Base-by-base conservation (phyloP, 257 asterid genomes). In the Scutellaria galericulata region DNA sequence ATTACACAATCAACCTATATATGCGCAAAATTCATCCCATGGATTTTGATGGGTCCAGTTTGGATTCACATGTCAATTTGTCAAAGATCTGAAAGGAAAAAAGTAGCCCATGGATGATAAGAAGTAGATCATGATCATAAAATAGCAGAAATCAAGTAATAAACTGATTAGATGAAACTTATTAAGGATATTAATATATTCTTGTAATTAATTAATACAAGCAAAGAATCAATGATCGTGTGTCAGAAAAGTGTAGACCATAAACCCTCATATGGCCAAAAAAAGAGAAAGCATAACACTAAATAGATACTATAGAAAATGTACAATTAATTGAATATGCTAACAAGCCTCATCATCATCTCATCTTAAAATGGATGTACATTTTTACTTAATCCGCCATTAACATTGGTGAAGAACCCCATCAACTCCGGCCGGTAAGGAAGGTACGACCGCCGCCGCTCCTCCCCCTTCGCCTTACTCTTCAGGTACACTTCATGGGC, bases 341-440 rank as follows among this genome's bases (percentile, higher is more conserved):
- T 50, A 24, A 48, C 56, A 44, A 50, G 9, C 75, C 66, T 55
- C 37, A 31, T 31, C 5, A 31, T 31, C 37, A 24, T 37, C 7
- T 3, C 1, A 7, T 20, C 22, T 77, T 54, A 95, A 69, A 82
- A 95, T 66, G 98, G 99, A 53, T 95, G 98, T 1, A 95, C 91
- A 69, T 88, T 90, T 79, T 86, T 88, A 37, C 83, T 87, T 75
- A 95, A 76, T 12, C 96, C 99, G 31, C 94, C 93, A 57, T 76
- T 87, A 14, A 85, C 88, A 67, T 85, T 95, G 3, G 99, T 95
- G 59, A 95, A 95, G 20, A 95, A 80, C 1, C 99, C 99, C 86
- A 92, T 86, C 2, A 95, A 68, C 77, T 88, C 98, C 78, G 92
- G 96, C 86, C 97, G 82, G 88, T 95, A 95, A 20, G 97, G 99